These are phyloP conservation scores for Pleurotus giganteus DNA, from an alignment of 768 basidiomycete genomes.

Conservation along the genomic window DNA sequence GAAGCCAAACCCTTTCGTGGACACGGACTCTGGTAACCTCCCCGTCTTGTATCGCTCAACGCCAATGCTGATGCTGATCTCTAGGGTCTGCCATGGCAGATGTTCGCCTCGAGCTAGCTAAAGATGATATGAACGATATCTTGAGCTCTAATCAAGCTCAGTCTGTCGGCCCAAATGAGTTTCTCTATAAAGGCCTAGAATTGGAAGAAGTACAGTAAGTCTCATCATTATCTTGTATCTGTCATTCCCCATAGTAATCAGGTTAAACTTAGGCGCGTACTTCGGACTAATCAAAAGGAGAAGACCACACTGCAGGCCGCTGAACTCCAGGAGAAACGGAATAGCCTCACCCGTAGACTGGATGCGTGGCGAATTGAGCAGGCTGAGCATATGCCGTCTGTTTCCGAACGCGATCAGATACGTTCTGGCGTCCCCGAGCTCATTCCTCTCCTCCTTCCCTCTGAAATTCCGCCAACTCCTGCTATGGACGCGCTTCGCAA, in stretches of 20 bases:
- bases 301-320: neutral
- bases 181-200: constrained; percentile 8
- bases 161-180: neutral
- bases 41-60: neutral
- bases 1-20: constrained; percentile 1
- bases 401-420: neutral
- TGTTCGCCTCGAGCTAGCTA: constrained; percentile 9
- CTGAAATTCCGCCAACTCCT: neutral
- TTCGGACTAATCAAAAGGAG: neutral
- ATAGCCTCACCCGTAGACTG: constrained; percentile 1
- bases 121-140: constrained; percentile 12
- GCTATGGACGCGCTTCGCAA: neutral
- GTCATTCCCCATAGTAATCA: neutral
- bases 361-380: neutral
- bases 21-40: neutral
- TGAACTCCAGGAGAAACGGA: constrained; percentile 9
- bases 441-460: neutral
- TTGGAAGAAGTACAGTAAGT: constrained; percentile 10
- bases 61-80: constrained; percentile 8
- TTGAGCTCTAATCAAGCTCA: neutral
- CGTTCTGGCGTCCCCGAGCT: neutral
- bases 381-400: constrained; percentile 7
- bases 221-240: neutral
- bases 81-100: neutral
- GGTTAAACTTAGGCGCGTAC: neutral